Evolutionary conservation across 768 basidiomycete genomes (phyloP).

Genomic region (Baorangia bicolor): DNA sequence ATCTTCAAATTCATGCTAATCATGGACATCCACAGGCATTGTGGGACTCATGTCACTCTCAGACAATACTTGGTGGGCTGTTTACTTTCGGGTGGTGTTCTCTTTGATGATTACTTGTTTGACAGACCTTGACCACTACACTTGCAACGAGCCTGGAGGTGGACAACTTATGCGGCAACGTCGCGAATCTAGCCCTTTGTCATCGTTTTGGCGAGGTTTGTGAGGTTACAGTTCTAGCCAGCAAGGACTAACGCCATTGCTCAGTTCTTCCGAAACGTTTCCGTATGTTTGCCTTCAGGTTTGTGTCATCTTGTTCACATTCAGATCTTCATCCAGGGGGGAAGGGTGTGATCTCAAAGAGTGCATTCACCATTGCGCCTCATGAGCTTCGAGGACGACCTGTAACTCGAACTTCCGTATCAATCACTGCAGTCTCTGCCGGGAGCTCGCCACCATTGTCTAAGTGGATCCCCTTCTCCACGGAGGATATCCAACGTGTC

Average conservation of each 20-base stretch:
- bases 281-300: constrained; percentile 1
- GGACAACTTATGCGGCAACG: not conserved
- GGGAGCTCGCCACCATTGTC: constrained; percentile 16
- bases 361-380: not conserved
- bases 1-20: not conserved
- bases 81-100: not conserved
- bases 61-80: constrained; percentile 27
- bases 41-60: constrained; percentile 31
- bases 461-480: constrained; percentile 11
- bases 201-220: constrained; percentile 14
- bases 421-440: constrained; percentile 16
- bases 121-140: constrained; percentile 28
- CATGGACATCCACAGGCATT: constrained; percentile 20
- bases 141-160: constrained; percentile 22
- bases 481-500: constrained; percentile 8
- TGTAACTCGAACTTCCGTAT: constrained; percentile 4
- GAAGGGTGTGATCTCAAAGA: not conserved
- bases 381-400: constrained; percentile 14
- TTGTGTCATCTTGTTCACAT: not conserved
- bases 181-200: not conserved
- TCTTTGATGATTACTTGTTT: not conserved
- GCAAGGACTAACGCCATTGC: not conserved
- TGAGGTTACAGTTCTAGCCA: not conserved
- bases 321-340: constrained; percentile 2
- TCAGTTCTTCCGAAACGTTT: constrained; percentile 7